Evolutionary conservation across 768 basidiomycete species (phyloP), one percentile per base, ranked within the genome.

Genomic region (Russula olivacea): DNA sequence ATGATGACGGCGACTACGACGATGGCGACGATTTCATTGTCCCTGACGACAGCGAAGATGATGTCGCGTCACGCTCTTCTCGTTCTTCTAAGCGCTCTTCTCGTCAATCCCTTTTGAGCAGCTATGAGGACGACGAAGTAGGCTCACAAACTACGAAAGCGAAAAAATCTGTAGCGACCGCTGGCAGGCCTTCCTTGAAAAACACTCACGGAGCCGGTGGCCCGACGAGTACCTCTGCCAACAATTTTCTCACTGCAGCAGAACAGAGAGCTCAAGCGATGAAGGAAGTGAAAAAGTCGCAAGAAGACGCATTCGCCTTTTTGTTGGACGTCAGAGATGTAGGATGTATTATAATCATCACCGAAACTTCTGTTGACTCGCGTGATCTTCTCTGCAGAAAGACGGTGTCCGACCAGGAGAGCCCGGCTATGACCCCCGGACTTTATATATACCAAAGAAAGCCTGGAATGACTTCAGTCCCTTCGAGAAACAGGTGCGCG

Each of bases 391-490:
- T 30, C 47, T 57, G 19, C 66, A 93, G 91, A 93, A 89, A 80
- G 92, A 97, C 68, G 83, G 86, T 1, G 78, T 83, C 55, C 78
- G 81, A 59, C 91, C 91, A 28, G 84, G 83, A n/a, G 83, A 96
- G 65, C 84, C 88, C 0, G 84, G 87, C 15, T 98, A 98, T 69
- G 96, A 99, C 69, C 91, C 91, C 7, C 79, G 95, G 54, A 97
- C 97, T 0, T 73, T 98, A 36, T 83, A 81, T 70, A 82, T 99
- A 57, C 95, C 95, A 0, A 74, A 80, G 32, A 80, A 77, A 48
- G 84, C 86, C 0, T 96, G 94, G 93, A 77, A 78, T 30, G 77
- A 78, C 0, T 96, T 99, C 69, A 96, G 94, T 2, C 93, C 95
- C 0, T 99, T 99, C 71, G 97, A 99, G 76, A 93, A 86, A 69